Conservation (phyloP, 768 basidiomycete genomes). For the Leccinum incarnatum region DNA sequence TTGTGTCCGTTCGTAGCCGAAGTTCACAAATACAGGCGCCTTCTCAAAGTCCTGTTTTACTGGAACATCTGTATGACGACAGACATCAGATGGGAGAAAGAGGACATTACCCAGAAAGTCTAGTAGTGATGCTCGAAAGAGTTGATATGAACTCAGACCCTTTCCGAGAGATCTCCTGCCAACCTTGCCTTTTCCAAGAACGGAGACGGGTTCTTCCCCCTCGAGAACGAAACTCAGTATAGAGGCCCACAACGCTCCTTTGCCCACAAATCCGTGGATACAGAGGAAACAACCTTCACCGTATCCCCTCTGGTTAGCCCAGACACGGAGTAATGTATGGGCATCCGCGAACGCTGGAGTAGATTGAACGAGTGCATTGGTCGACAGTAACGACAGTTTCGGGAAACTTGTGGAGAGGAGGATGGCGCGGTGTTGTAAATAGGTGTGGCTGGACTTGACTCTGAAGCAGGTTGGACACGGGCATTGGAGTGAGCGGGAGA, state of each 20-base stretch:
- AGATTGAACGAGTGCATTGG: constrained; percentile 49
- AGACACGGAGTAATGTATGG: constrained; percentile 75
- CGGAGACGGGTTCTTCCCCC: constrained; percentile 53
- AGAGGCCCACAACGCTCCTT: constrained; percentile 67
- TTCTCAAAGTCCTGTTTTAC: constrained; percentile 68
- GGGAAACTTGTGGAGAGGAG: constrained; percentile 42
- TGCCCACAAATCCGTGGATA: constrained; percentile 66
- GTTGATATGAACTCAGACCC: constrained; percentile 86
- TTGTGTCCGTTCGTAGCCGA: constrained; percentile 46
- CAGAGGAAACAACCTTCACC: constrained; percentile 51
- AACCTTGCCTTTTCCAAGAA: constrained; percentile 22
- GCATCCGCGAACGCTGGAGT: constrained; percentile 69
- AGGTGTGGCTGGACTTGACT: constrained; percentile 55
- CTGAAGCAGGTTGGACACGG: constrained; percentile 35
- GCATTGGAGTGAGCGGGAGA: constrained; percentile 75
- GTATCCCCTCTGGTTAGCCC: constrained; percentile 88
- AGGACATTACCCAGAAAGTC: constrained; percentile 71
- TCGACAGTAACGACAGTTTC: constrained; percentile 38
- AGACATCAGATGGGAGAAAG: background rate
- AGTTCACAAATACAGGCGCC: constrained; percentile 57
- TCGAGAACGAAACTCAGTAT: constrained; percentile 57
- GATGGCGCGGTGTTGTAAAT: constrained; percentile 71
- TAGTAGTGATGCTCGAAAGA: constrained; percentile 73
- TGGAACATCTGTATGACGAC: constrained; percentile 30
- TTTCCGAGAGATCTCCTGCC: constrained; percentile 62